Evolutionary conservation across 176 grass and related monocot species (phyloP).

Genomic region (Puccinellia tenuiflora): DNA sequence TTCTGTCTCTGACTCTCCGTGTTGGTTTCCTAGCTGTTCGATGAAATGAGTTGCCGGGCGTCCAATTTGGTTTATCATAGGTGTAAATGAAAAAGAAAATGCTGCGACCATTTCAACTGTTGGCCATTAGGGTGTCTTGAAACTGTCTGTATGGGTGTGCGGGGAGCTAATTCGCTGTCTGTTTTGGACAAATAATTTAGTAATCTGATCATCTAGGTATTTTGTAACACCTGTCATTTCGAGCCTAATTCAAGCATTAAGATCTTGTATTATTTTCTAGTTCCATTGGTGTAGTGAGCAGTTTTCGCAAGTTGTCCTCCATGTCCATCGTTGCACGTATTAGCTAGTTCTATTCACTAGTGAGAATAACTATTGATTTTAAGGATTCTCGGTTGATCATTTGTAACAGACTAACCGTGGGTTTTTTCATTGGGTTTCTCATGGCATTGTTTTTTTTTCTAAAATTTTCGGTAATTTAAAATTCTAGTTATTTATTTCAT

Average conservation of each 20-base stretch:
- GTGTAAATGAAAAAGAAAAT: constrained; percentile 2
- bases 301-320: background rate
- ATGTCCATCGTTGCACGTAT: background rate
- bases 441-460: background rate
- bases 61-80: constrained; percentile 5
- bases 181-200: background rate
- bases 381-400: background rate
- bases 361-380: background rate
- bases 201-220: background rate
- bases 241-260: background rate
- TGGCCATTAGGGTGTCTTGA: background rate
- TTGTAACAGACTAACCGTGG: too few species aligned
- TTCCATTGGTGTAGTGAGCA: background rate
- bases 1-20: background rate
- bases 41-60: background rate
- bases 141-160: background rate
- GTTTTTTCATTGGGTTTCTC: background rate
- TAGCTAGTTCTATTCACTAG: background rate
- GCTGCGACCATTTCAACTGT: background rate
- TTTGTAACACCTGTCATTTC: background rate
- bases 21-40: background rate
- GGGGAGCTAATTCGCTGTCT: background rate
- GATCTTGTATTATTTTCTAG: background rate
- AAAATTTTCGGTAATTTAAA: background rate
- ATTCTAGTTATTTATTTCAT: background rate